phyloP scores from a whole-genome alignment of 768 basidiomycete species.

The Hericium rajendrae region DNA sequence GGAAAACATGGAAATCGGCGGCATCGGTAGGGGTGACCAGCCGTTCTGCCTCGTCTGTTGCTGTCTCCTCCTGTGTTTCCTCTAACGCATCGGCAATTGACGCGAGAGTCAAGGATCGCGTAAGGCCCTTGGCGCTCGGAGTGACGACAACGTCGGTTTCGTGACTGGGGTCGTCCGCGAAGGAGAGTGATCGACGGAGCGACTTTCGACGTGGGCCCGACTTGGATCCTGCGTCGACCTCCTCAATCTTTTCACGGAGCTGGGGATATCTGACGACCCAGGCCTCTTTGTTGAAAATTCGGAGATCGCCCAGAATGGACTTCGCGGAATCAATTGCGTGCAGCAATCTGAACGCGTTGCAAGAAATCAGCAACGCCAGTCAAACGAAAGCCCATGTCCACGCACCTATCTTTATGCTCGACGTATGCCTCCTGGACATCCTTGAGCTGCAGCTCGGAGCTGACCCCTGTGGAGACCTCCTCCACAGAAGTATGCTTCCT shows the following conservation, averaged over 20 bases:
- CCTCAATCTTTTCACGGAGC: conserved; percentile 38
- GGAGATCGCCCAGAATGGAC: conserved; percentile 57
- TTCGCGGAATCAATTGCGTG: conserved; percentile 69
- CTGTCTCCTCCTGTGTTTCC: conserved; percentile 26
- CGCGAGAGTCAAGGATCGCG: conserved; percentile 51
- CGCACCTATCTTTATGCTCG: conserved; percentile 11
- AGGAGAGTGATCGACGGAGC: conserved; percentile 65
- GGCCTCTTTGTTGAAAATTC: conserved; percentile 72
- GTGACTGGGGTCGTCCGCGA: conserved; percentile 71
- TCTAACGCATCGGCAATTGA: conserved; percentile 35
- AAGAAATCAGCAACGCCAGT: background rate
- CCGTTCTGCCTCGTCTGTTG: conserved; percentile 19
- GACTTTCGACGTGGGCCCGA: conserved; percentile 28
- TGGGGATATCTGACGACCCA: conserved; percentile 90
- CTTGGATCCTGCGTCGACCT: conserved; percentile 16
- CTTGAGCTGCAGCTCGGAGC: background rate
- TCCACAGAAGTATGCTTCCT: background rate
- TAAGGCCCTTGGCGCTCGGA: conserved; percentile 33
- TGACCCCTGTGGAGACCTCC: background rate
- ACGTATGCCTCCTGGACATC: conserved; percentile 6
- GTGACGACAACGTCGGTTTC: conserved; percentile 58
- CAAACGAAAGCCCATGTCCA: background rate
- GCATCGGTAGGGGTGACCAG: conserved; percentile 31
- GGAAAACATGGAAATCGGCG: conserved; percentile 78
- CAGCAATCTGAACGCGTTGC: conserved; percentile 42